Percentiles rank a stretch among this genome's conserved stretches.
Evolutionary conservation across 495 filamentous ascomycete genomes (phyloP).

Genomic region (Zalerion maritima): DNA sequence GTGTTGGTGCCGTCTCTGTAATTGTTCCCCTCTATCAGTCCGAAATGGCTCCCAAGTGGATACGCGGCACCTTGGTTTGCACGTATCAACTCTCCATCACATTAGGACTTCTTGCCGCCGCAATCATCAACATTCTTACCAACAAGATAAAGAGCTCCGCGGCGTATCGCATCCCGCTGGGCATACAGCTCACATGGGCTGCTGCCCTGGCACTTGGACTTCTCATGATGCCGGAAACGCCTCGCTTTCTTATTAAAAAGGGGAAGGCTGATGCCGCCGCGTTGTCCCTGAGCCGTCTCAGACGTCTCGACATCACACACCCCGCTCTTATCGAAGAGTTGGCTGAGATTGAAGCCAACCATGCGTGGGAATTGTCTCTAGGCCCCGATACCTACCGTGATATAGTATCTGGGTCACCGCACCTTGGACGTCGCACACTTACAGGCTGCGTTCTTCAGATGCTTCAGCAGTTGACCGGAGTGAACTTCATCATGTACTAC

Average conservation of each 20-base stretch:
- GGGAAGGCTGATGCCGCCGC: slow-evolving; percentile 55
- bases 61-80: slow-evolving; percentile 80
- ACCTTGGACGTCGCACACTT: slow-evolving; percentile 38
- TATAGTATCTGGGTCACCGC: slow-evolving; percentile 45
- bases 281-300: slow-evolving; percentile 57
- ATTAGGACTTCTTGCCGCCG: slow-evolving; percentile 64
- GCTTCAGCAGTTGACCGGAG: slow-evolving; percentile 43
- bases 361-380: slow-evolving; percentile 71
- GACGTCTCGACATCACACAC: slow-evolving; percentile 63
- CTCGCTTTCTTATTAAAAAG: slow-evolving; percentile 72
- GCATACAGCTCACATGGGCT: slow-evolving; percentile 75
- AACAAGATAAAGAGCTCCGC: slow-evolving; percentile 44
- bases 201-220: slow-evolving; percentile 61
- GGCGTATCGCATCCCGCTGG: slow-evolving; percentile 75
- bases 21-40: slow-evolving; percentile 80
- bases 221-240: slow-evolving; percentile 69
- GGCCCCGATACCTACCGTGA: slow-evolving; percentile 62
- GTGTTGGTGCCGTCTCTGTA: slow-evolving; percentile 72
- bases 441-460: slow-evolving; percentile 44
- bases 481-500: slow-evolving; percentile 57
- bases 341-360: slow-evolving; percentile 76
- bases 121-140: slow-evolving; percentile 68
- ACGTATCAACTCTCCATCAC: slow-evolving; percentile 88
- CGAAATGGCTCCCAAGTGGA: slow-evolving; percentile 81
- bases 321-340: slow-evolving; percentile 64